Conservation (phyloP, 306 rosid species). For the Urtica urens region DNA sequence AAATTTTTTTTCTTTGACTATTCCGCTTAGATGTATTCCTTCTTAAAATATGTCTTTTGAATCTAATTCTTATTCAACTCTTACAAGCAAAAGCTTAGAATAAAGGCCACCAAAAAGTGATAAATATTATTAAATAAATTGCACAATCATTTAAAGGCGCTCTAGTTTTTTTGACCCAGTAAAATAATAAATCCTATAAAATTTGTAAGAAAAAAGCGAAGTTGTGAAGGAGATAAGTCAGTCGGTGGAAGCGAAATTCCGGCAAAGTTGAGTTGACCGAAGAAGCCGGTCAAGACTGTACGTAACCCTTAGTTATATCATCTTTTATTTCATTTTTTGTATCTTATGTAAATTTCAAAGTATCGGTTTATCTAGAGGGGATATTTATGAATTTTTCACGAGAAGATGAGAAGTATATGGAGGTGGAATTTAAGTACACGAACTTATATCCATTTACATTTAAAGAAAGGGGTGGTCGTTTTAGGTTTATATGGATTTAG, state of each 20-base stretch:
- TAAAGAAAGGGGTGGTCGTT: background rate
- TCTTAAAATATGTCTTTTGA: background rate
- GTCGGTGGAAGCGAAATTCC: conserved; percentile 26
- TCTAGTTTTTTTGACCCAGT: background rate
- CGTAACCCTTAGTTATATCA: background rate
- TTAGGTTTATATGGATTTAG: background rate
- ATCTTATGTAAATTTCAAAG: background rate
- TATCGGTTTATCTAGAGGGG: conserved; percentile 23
- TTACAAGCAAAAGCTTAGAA: conserved; percentile 21
- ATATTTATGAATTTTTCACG: conserved; percentile 19
- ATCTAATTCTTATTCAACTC: conserved; percentile 14
- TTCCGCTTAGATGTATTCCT: no score
- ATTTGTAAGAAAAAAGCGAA: background rate
- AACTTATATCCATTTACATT: conserved; percentile 9
- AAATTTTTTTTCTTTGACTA: background rate
- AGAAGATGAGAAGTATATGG: conserved; percentile 11
- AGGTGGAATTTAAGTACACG: background rate
- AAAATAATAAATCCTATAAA: background rate
- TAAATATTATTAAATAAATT: background rate
- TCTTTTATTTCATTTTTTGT: background rate
- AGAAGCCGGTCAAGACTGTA: conserved; percentile 2
- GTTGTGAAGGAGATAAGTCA: conserved; percentile 11
- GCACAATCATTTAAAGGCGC: background rate
- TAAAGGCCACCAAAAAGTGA: conserved; percentile 4
- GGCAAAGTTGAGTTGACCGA: conserved; percentile 16